Evolutionary conservation across 2,329 filamentous ascomycete genomes (phyloP).

Genomic region (Nemania serpens): DNA sequence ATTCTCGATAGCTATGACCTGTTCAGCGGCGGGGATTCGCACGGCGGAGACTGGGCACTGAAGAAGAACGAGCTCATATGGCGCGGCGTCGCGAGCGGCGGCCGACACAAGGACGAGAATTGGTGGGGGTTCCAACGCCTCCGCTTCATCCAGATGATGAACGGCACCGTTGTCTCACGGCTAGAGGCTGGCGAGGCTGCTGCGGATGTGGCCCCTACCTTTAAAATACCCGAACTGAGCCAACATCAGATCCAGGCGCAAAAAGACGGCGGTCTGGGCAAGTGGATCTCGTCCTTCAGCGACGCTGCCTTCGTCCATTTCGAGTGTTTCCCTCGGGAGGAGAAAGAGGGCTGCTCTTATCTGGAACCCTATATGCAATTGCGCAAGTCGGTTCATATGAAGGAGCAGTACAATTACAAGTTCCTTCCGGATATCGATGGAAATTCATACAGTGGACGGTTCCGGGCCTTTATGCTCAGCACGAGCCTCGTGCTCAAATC

Average conservation of each 20-base stretch:
- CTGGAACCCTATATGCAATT: constrained; percentile 44
- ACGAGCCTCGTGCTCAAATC: constrained; percentile 71
- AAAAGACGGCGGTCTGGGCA: constrained; percentile 43
- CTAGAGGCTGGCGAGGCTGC: constrained; percentile 52
- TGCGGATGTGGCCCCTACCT: constrained; percentile 49
- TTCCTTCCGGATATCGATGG: constrained; percentile 74
- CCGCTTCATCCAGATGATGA: constrained; percentile 69
- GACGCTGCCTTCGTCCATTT: constrained; percentile 52
- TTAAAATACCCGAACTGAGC: constrained; percentile 45
- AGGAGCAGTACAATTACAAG: constrained; percentile 61
- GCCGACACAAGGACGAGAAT: constrained; percentile 52
- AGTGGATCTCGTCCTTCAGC: constrained; percentile 48
- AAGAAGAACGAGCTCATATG: constrained; percentile 63
- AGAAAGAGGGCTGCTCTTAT: constrained; percentile 45
- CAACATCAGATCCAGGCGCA: constrained; percentile 48
- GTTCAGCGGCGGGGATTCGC: constrained; percentile 59
- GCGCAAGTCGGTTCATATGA: constrained; percentile 47
- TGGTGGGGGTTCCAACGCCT: constrained; percentile 74
- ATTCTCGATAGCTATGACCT: constrained; percentile 61
- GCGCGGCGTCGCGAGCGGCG: constrained; percentile 68
- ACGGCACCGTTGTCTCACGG: constrained; percentile 58
- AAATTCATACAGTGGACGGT: constrained; percentile 67
- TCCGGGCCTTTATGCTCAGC: constrained; percentile 65
- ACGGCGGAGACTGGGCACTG: constrained; percentile 60
- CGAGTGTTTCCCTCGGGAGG: constrained; percentile 43